Evolutionary conservation across 495 filamentous ascomycete species (phyloP).

Genomic region (Penicillium arizonense): DNA sequence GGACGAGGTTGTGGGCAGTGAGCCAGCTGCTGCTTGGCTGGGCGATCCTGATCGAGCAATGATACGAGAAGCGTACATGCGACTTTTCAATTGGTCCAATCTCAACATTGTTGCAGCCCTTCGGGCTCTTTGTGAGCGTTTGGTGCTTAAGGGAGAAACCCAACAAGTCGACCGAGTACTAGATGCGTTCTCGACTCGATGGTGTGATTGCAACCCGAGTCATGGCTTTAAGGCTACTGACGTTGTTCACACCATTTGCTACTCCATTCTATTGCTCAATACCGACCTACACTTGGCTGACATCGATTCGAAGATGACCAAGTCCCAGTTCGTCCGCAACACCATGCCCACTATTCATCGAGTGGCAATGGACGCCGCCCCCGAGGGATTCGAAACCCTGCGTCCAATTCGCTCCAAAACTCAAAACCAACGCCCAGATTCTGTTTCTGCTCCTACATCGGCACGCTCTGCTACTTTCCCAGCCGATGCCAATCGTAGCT

Average conservation of each 20-base stretch:
- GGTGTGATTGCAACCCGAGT: conserved; percentile 92
- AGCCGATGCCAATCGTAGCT: conserved; percentile 14
- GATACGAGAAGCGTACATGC: conserved; percentile 83
- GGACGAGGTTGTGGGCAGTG: conserved; percentile 72
- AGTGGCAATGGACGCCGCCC: conserved; percentile 66
- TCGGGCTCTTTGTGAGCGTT: conserved; percentile 73
- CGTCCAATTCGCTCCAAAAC: conserved; percentile 38
- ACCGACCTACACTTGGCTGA: conserved; percentile 95
- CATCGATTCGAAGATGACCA: conserved; percentile 94
- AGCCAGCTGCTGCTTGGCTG: conserved; percentile 83
- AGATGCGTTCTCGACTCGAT: conserved; percentile 79
- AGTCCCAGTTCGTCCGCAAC: conserved; percentile 91
- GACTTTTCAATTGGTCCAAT: conserved; percentile 82
- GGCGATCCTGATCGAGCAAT: conserved; percentile 67
- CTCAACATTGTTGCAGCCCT: conserved; percentile 78
- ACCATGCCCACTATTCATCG: conserved; percentile 86
- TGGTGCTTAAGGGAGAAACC: conserved; percentile 89
- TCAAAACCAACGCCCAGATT: conserved; percentile 8
- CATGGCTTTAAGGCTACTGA: conserved; percentile 92
- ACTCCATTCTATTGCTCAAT: conserved; percentile 91
- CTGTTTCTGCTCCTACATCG: conserved; percentile 14
- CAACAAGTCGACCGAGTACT: conserved; percentile 96
- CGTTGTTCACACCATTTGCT: conserved; percentile 95
- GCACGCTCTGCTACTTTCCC: conserved; percentile 25
- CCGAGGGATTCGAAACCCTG: conserved; percentile 62